Conservation (phyloP, 805 yeast genomes). For the Schwanniomyces occidentalis region DNA sequence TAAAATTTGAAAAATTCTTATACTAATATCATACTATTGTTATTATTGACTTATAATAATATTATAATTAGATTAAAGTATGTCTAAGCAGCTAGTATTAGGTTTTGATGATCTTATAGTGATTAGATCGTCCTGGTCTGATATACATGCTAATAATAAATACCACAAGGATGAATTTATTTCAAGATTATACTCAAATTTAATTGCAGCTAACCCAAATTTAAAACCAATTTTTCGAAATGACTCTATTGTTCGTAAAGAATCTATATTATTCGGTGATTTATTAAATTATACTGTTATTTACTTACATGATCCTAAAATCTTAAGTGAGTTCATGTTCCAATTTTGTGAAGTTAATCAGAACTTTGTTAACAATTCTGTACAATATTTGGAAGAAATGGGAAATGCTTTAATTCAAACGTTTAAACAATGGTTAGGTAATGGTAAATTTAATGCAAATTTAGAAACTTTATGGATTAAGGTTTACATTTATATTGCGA, state of each 20-base stretch:
- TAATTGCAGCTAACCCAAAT: slow-evolving; percentile 30
- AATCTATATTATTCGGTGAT: slow-evolving; percentile 37
- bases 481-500: slow-evolving; percentile 41
- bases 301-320: slow-evolving; percentile 26
- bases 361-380: slow-evolving; percentile 21
- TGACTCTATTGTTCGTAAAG: slow-evolving; percentile 24
- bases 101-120: slow-evolving; percentile 16
- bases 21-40: not conserved
- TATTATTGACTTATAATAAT: not conserved
- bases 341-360: slow-evolving; percentile 34
- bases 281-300: slow-evolving; percentile 31
- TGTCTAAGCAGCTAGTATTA: slow-evolving; percentile 7
- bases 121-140: slow-evolving; percentile 36
- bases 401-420: slow-evolving; percentile 40
- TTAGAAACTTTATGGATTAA: slow-evolving; percentile 42
- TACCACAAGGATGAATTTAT: slow-evolving; percentile 32
- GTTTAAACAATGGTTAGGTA: slow-evolving; percentile 36
- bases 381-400: slow-evolving; percentile 41
- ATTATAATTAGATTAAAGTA: not conserved
- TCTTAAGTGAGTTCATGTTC: slow-evolving; percentile 33
- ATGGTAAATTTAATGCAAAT: slow-evolving; percentile 25
- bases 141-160: slow-evolving; percentile 26
- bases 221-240: slow-evolving; percentile 22
- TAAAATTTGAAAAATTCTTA: not conserved
- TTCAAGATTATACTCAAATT: slow-evolving; percentile 31